A percentile compares a stretch with the other conserved stretches of the same genome.
Conservation (phyloP, 768 basidiomycete species). For the Serendipita sp. region DNA sequence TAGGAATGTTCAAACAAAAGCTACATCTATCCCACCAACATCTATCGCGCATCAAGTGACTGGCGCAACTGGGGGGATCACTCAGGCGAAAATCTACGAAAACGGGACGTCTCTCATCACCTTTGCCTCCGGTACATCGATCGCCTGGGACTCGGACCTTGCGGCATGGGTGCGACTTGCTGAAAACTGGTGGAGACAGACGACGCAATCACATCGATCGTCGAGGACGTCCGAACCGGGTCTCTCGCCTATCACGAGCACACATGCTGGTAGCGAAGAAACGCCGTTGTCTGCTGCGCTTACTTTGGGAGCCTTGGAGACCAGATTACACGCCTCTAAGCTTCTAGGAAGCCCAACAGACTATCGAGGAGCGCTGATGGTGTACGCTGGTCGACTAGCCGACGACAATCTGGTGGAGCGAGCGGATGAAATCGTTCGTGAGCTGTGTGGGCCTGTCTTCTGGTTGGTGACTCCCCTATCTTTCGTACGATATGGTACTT, state of each 20-base stretch:
- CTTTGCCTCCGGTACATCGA: slow-evolving; percentile 60
- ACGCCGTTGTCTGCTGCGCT: slow-evolving; percentile 63
- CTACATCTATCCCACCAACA: slow-evolving; percentile 46
- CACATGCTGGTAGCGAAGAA: slow-evolving; percentile 11
- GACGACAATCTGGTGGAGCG: slow-evolving; percentile 80
- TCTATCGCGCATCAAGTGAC: slow-evolving; percentile 45
- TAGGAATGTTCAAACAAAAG: slow-evolving; percentile 63
- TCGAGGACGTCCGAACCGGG: slow-evolving; percentile 29
- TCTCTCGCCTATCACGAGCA: slow-evolving; percentile 9
- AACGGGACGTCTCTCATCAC: slow-evolving; percentile 68
- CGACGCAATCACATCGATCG: slow-evolving; percentile 25
- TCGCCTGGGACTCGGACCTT: slow-evolving; percentile 60
- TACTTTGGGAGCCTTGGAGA: slow-evolving; percentile 81
- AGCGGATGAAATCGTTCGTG: slow-evolving; percentile 81
- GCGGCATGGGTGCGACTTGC: slow-evolving; percentile 57
- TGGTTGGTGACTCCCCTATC: slow-evolving; percentile 36
- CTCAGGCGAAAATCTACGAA: slow-evolving; percentile 49
- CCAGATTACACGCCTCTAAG: slow-evolving; percentile 54
- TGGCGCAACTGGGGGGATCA: slow-evolving; percentile 40
- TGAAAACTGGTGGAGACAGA: slow-evolving; percentile 65
- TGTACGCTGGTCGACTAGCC: slow-evolving; percentile 72
- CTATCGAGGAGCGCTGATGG: slow-evolving; percentile 56
- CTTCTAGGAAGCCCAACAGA: slow-evolving; percentile 70
- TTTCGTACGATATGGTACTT: neutral
- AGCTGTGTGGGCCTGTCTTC: slow-evolving; percentile 79